Base-by-base conservation (phyloP, 257 asterid genomes). In the Euphrasia confusa region DNA sequence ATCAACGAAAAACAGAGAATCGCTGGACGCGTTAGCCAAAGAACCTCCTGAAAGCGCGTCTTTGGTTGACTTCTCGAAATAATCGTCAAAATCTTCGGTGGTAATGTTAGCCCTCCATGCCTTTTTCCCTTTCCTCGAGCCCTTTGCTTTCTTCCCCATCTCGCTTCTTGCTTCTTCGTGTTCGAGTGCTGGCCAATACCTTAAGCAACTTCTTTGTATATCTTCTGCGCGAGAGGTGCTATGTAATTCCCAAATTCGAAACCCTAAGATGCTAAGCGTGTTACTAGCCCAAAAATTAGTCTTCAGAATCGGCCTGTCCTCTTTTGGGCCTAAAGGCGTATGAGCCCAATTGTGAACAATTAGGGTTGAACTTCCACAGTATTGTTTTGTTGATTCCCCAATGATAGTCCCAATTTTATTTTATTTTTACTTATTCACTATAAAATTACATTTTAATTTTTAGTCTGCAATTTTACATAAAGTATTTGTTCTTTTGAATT, bases 21-120 rank as follows among this genome's bases (percentile, higher is more conserved):
- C 91, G 2, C 89, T 78, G 9, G 96, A 92, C 11, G 71, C 81
- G 32, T 80, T 75, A 13, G 96, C 86, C 67, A 89, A 79, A 58
- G 99, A 86, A 27, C 97, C 85, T 28, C 97, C 99, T 10, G 97
- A 84, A 72, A 89, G 97, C 50, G 96, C 97, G 58, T 93, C 97
- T 71, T 89, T 89, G 0, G 94, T 93, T 32, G 95, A 72, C 49
- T 89, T 89, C 47, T 93, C 99, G 32, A 77, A 89, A 77, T 61
- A 93, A 37, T 93, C 95, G 49, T 93, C 95, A 17, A 93, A 65
- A 13, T 93, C 97, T 59, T 85, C 88, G 0, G 96, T 85, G 83
- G 90, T 89, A 10, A 93, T 93, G 71, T 89, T 93, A 37, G 96
- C 96, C 64, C 97, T 87, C 99, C 99, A 93, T 54, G 67, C 99